Percentiles rank a stretch among this genome's conserved stretches.
Evolutionary conservation across 1,139 yeast genomes (phyloP).

Genomic region (Wickerhamomyces sp.): DNA sequence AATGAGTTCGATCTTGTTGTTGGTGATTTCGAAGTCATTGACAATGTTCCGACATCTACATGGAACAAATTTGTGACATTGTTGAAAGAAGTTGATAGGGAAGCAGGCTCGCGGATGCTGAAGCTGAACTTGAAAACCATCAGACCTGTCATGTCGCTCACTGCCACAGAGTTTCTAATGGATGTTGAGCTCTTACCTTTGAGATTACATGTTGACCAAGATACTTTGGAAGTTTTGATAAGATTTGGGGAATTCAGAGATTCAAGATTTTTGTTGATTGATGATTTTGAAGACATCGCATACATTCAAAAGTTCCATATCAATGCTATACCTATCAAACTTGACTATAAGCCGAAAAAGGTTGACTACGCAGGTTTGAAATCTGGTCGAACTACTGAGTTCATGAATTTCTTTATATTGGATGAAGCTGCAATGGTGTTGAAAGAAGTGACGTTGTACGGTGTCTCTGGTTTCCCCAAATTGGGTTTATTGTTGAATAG

Average conservation of each 20-base stretch:
- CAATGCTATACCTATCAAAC: constrained; percentile 54
- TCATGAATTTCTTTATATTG: constrained; percentile 80
- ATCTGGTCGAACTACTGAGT: constrained; percentile 81
- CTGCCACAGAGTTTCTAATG: constrained; percentile 65
- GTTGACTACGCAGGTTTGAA: constrained; percentile 78
- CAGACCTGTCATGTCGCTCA: constrained; percentile 58
- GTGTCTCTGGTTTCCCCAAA: constrained; percentile 67
- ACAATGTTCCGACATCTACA: constrained; percentile 80
- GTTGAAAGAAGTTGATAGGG: constrained; percentile 62
- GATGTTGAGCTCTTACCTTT: constrained; percentile 61
- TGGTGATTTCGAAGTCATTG: constrained; percentile 58
- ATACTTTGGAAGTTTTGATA: constrained; percentile 76
- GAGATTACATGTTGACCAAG: constrained; percentile 86
- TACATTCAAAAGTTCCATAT: constrained; percentile 69
- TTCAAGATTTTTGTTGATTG: constrained; percentile 54
- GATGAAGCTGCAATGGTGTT: constrained; percentile 78
- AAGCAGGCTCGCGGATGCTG: constrained; percentile 64
- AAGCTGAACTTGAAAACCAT: constrained; percentile 50
- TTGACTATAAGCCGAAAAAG: constrained; percentile 91
- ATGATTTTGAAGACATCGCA: constrained; percentile 49
- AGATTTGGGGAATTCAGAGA: constrained; percentile 82
- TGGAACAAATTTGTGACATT: constrained; percentile 85
- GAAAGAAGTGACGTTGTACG: constrained; percentile 60
- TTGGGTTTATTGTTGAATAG: constrained; percentile 52
- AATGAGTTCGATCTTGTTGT: constrained; percentile 41